phyloP scores from a whole-genome alignment of 768 basidiomycete species.

The Crucibulum laeve region DNA sequence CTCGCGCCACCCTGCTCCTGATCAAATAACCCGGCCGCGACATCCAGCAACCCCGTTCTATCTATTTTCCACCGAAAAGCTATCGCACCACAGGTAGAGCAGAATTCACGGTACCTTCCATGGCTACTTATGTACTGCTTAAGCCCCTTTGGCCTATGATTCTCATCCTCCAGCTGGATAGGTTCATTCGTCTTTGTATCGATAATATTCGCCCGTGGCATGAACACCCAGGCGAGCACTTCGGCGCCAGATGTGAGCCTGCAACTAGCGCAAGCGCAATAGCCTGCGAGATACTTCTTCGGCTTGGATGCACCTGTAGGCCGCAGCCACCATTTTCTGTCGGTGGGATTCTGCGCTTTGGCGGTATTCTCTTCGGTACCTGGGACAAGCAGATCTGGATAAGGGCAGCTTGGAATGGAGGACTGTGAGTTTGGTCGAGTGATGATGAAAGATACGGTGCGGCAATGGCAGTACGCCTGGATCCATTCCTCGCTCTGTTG shows the following conservation, averaged over 20 bases:
- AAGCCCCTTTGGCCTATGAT: constrained; percentile 14
- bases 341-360: constrained; percentile 15
- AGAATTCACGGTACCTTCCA: constrained; percentile 21
- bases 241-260: constrained; percentile 21
- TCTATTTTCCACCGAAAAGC: constrained; percentile 22
- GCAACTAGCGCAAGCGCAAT: constrained; percentile 24
- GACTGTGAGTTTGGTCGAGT: constrained; percentile 19
- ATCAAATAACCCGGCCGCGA: constrained; percentile 16
- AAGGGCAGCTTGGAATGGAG: constrained; percentile 13
- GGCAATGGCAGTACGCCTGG: constrained; percentile 25
- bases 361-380: constrained; percentile 15
- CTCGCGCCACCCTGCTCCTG: constrained; percentile 13
- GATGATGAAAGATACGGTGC: constrained; percentile 16
- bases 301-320: constrained; percentile 9
- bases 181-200: constrained; percentile 8
- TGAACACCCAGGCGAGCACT: constrained; percentile 23
- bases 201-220: constrained; percentile 21
- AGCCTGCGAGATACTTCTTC: constrained; percentile 21
- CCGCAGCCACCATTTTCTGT: constrained; percentile 27
- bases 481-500: too few relatives aligned
- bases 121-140: constrained; percentile 17
- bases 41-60: constrained; percentile 17
- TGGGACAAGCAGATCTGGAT: constrained; percentile 22
- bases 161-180: constrained; percentile 10
- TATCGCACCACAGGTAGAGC: constrained; percentile 24